phyloP scores from a whole-genome alignment of 345 rosid species.

The Melaleuca alternifolia region DNA sequence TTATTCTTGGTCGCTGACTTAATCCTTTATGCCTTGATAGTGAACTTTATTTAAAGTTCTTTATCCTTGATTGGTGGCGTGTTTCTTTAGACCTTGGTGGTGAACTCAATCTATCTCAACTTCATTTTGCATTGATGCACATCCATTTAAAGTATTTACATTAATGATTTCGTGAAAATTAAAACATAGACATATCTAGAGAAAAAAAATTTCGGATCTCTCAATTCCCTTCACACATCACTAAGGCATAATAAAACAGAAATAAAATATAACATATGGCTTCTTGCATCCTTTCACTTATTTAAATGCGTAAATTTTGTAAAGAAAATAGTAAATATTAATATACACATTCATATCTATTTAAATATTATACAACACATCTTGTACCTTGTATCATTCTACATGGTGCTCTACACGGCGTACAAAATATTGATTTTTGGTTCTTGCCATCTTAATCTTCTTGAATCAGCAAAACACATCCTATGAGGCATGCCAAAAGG shows the following conservation, averaged over 20 bases:
- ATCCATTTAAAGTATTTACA: not conserved
- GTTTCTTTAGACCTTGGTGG: not conserved
- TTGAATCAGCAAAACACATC: no score
- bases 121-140: not conserved
- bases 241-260: not conserved
- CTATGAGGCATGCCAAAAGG: no score
- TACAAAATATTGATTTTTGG: not conserved
- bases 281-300: no score
- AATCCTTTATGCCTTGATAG: not conserved
- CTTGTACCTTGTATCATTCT: not conserved
- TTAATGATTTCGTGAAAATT: not conserved
- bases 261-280: no score
- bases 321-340: not conserved
- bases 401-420: not conserved
- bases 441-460: no score
- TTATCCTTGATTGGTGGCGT: not conserved
- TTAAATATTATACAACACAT: not conserved
- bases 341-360: not conserved
- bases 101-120: not conserved
- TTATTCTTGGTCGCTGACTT: not conserved
- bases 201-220: no score
- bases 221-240: not conserved
- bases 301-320: not conserved
- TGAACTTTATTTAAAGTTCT: not conserved
- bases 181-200: no score